Percentiles rank a stretch among this genome's conserved stretches.
Conservation (phyloP, 164 flowering plant genomes). For the Berberis vulgaris region DNA sequence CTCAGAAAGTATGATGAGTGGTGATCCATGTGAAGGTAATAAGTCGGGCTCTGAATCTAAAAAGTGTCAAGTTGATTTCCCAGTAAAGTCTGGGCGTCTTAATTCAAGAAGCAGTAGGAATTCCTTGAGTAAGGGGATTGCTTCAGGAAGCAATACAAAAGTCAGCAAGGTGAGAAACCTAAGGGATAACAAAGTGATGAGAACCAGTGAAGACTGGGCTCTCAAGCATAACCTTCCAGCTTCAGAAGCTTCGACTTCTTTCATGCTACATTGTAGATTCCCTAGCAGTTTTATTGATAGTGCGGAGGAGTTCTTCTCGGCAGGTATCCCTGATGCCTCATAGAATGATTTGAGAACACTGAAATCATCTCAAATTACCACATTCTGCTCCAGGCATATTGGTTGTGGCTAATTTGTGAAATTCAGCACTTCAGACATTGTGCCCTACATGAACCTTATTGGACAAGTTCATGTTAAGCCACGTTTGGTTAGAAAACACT, state of each 20-base stretch:
- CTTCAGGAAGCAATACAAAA: conserved; percentile 18
- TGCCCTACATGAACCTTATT: too few relatives aligned
- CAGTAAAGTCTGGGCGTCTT: conserved; percentile 30
- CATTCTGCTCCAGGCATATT: too few relatives aligned
- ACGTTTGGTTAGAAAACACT: too few relatives aligned
- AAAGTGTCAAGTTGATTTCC: conserved; percentile 35
- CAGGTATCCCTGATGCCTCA: conserved; percentile 11
- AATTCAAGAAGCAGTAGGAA: conserved; percentile 23
- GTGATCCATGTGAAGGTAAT: conserved; percentile 29
- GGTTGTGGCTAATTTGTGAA: too few relatives aligned
- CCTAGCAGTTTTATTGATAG: conserved; percentile 57
- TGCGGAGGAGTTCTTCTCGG: conserved; percentile 69
- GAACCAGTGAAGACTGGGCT: conserved; percentile 37
- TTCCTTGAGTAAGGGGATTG: conserved; percentile 29
- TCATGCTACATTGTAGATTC: conserved; percentile 63
- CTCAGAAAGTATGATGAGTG: conserved; percentile 6
- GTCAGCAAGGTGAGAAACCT: conserved; percentile 40
- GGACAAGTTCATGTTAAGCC: too few relatives aligned
- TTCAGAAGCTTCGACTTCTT: conserved; percentile 24
- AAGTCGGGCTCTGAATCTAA: conserved; percentile 31
- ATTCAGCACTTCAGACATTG: too few relatives aligned
- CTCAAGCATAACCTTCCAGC: conserved; percentile 30
- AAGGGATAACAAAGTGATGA: conserved; percentile 43
- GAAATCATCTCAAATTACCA: too few relatives aligned
- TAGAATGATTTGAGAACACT: too few relatives aligned